A percentile compares a stretch with the other conserved stretches of the same genome.
phyloP scores from a whole-genome alignment of 495 filamentous ascomycete species.

The Penicillium odoratum region DNA sequence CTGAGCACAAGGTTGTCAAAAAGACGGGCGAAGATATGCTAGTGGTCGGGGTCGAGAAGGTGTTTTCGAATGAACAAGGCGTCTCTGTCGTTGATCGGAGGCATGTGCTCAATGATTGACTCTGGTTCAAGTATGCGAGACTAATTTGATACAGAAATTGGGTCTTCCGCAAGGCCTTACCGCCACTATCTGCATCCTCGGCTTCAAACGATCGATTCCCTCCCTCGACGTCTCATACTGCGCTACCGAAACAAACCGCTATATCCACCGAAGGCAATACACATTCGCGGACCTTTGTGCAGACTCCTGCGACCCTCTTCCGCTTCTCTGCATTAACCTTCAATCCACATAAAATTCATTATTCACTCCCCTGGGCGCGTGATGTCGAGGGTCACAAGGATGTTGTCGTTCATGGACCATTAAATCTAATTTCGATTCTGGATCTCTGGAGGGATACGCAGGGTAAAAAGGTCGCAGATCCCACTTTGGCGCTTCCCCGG shows the following conservation, averaged over 20 bases:
- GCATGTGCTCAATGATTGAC: conserved; percentile 24
- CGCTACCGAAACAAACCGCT: conserved; percentile 25
- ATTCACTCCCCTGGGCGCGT: conserved; percentile 58
- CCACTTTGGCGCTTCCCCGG: conserved; percentile 36
- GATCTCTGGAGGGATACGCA: conserved; percentile 61
- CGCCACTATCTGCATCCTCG: conserved; percentile 23
- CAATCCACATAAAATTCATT: conserved; percentile 74
- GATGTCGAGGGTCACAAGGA: conserved; percentile 60
- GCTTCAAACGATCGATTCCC: conserved; percentile 5
- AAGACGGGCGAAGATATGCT: conserved; percentile 63
- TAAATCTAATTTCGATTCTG: conserved; percentile 64
- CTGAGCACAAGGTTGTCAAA: conserved; percentile 49
- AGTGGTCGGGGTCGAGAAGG: conserved; percentile 65
- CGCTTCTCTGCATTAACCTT: conserved; percentile 73
- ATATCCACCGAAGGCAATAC: conserved; percentile 30
- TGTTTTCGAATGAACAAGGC: conserved; percentile 51
- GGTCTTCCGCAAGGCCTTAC: conserved; percentile 57
- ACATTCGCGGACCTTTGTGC: conserved; percentile 46
- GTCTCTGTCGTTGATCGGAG: conserved; percentile 54
- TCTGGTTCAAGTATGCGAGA: not conserved
- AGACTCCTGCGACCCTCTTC: conserved; percentile 61
- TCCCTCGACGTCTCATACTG: conserved; percentile 10
- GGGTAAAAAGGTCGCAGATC: conserved; percentile 3
- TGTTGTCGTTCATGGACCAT: conserved; percentile 62
- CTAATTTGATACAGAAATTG: conserved; percentile 45